These are phyloP conservation scores for Syzygium syzygioides DNA, from an alignment of 441 rosid genomes.

Conservation along the genomic window DNA sequence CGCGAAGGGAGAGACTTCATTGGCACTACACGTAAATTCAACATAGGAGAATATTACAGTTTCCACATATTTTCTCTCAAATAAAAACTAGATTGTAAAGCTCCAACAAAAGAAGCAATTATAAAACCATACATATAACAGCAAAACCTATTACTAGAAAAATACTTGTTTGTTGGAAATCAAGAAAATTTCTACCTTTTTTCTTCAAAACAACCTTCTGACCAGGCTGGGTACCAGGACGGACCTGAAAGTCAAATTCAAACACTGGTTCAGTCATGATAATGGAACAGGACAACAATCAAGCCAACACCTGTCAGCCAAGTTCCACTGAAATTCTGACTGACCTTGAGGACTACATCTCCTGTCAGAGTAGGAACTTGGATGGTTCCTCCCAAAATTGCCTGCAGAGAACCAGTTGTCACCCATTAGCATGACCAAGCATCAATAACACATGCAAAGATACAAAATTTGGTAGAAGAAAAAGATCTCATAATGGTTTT, in stretches of 20 bases:
- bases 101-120: neutral
- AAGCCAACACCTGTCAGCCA: neutral
- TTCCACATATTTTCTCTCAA: neutral
- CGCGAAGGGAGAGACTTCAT: neutral
- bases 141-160: neutral
- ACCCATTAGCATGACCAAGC: neutral
- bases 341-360: conserved; percentile 91
- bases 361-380: conserved; percentile 98
- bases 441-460: neutral
- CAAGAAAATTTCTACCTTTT: conserved; percentile 57
- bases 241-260: conserved; percentile 48
- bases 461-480: neutral
- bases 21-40: neutral
- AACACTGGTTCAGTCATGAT: neutral
- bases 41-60: neutral
- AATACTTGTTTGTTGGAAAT: neutral
- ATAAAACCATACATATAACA: neutral
- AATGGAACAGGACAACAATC: neutral
- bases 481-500: neutral
- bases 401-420: conserved; percentile 40
- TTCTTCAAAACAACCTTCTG: conserved; percentile 96
- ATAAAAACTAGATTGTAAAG: neutral
- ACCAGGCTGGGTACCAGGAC: conserved; percentile 96
- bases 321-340: conserved; percentile 8
- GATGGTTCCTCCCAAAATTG: conserved; percentile 94